Evolutionary conservation across 176 grass and related monocot species (phyloP), one percentile per base, ranked within the genome.

Genomic region (Triticum aestivum): DNA sequence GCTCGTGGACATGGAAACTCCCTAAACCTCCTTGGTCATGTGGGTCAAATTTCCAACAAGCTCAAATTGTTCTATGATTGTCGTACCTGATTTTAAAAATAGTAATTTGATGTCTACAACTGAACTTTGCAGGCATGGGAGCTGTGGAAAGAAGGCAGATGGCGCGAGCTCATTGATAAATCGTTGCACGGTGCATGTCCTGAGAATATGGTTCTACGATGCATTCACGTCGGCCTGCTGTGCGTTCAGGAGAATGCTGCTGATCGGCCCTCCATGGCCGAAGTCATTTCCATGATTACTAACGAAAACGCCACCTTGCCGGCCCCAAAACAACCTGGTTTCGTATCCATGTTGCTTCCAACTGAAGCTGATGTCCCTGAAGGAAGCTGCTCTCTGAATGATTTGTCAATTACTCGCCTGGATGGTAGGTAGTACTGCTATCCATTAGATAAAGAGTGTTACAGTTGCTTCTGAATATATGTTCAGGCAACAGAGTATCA

Each of bases 121-220:
- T 51, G 21, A 76, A 81, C 10, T 89, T 77, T 18, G 5, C 74
- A 93, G 92, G 89, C 89, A 73, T 93, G 92, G 89, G 83, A 93
- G 23, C 21, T 91, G n/a, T 91, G 92, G 92, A 91, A 83, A 30
- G 79, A 80, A 86, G 86, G 69, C 44, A 84, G 80, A 49, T 89
- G 83, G 61, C 70, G 8, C 35, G 89, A 94, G 30, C 71, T 94
- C 58, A 82, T 91, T 68, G 92, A 94, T 29, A 64, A 54, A 89
- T 47, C 84, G 3, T 18, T 82, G 23, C 76, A 9, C 0, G 70
- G 83, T 9, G 24, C 51, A 58, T 91, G 33, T 38, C 71, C 89
- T 58, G 64, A 83, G 44, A 27, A 85, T 62, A 56, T 82, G 67
- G 80, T 75, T 2, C 21, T 84, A 61, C 85, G 82, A 79, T 88